Evolutionary conservation across 306 rosid genomes (phyloP).

Genomic region (Erythrophleum fordii): DNA sequence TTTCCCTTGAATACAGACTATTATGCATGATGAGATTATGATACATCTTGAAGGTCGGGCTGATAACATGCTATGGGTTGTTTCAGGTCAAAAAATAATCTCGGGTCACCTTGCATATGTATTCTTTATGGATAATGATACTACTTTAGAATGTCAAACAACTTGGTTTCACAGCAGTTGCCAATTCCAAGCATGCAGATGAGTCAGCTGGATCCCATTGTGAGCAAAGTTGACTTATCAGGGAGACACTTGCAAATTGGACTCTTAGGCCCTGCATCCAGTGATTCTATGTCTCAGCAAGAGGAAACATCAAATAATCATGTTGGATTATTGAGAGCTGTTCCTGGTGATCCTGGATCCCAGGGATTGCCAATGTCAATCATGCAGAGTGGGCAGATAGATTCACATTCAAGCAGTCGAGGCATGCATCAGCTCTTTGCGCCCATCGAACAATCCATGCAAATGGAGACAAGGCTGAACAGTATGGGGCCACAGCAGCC

Average conservation of each 20-base stretch:
- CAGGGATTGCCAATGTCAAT: constrained; percentile 48
- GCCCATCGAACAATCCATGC: constrained; percentile 49
- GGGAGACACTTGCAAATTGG: constrained; percentile 62
- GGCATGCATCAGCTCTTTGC: constrained; percentile 44
- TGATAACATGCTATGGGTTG: constrained; percentile 24
- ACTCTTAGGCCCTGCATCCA: constrained; percentile 49
- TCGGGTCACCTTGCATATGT: background rate
- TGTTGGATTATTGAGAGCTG: constrained; percentile 48
- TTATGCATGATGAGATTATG: background rate
- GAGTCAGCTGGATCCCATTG: constrained; percentile 64
- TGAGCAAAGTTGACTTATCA: constrained; percentile 55
- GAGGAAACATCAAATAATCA: constrained; percentile 44
- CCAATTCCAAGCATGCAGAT: constrained; percentile 56
- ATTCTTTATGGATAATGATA: constrained; percentile 23
- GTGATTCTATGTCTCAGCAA: constrained; percentile 50
- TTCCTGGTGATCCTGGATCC: constrained; percentile 44
- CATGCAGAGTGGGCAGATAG: constrained; percentile 53
- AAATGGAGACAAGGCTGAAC: constrained; percentile 44
- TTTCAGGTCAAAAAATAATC: constrained; percentile 33
- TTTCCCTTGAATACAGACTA: background rate
- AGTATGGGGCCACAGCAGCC: constrained; percentile 46
- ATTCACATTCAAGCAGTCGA: constrained; percentile 30
- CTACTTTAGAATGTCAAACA: constrained; percentile 60
- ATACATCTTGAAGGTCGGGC: constrained; percentile 9
- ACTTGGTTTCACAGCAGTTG: constrained; percentile 61